phyloP scores from a whole-genome alignment of 495 filamentous ascomycete species.

The Rhypophila decipiens region DNA sequence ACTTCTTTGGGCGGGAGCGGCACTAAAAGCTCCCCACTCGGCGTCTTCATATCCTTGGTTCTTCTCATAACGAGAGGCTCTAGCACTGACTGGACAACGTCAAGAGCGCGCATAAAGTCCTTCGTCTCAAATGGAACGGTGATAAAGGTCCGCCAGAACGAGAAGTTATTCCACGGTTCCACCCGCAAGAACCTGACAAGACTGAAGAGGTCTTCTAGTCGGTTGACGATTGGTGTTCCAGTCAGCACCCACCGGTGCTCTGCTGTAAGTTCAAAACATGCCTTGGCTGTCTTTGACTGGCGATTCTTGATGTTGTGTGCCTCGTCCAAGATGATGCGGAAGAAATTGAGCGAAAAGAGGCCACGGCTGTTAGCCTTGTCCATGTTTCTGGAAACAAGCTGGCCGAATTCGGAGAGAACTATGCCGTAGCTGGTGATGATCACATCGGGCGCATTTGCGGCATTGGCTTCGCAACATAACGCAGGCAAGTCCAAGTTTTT shows the following conservation, averaged over 20 bases:
- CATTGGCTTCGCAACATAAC: conserved; percentile 70
- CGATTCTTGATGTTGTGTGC: conserved; percentile 93
- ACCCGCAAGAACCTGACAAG: conserved; percentile 86
- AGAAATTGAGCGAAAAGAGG: conserved; percentile 86
- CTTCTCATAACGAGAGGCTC: conserved; percentile 92
- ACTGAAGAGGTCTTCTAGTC: conserved; percentile 93
- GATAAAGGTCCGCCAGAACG: conserved; percentile 98
- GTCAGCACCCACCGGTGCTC: conserved; percentile 90
- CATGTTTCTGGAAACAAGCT: conserved; percentile 50
- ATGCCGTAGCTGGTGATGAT: conserved; percentile 96
- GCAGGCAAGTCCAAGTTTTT: conserved; percentile 68
- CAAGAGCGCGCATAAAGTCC: conserved; percentile 84
- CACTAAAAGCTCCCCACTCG: conserved; percentile 78
- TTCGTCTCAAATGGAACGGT: conserved; percentile 94
- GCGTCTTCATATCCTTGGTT: conserved; percentile 97
- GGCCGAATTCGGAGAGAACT: conserved; percentile 81
- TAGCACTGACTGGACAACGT: conserved; percentile 94
- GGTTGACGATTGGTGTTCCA: conserved; percentile 95
- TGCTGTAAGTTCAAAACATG: conserved; percentile 82
- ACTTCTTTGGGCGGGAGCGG: conserved; percentile 75
- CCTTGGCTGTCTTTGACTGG: conserved; percentile 79
- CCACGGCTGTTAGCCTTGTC: conserved; percentile 59
- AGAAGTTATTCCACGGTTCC: conserved; percentile 97
- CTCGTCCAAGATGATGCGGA: conserved; percentile 91
- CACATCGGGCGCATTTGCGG: conserved; percentile 70